Percentiles rank a stretch among this genome's conserved stretches.
Conservation (phyloP, 1,139 yeast species). For the Hanseniaspora gamundiae region DNA sequence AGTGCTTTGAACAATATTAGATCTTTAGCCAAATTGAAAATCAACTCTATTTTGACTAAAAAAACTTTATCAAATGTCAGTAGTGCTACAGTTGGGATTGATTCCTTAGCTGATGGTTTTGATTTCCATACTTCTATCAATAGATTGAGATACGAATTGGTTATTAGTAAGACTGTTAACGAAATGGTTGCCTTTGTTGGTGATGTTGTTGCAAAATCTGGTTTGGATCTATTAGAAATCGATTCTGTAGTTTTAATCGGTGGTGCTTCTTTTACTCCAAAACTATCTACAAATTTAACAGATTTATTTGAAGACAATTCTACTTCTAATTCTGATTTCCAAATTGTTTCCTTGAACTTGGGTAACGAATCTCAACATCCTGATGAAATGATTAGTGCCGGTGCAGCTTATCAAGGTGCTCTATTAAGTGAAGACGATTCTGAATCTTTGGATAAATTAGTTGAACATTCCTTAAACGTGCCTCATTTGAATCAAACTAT, state of each 20-base stretch:
- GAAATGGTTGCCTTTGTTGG: conserved; percentile 71
- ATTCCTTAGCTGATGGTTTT: conserved; percentile 84
- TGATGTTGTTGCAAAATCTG: conserved; percentile 67
- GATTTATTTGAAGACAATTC: conserved; percentile 63
- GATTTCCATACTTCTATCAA: conserved; percentile 90
- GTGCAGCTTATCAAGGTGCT: conserved; percentile 96
- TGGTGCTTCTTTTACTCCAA: conserved; percentile 88
- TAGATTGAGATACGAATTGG: conserved; percentile 87
- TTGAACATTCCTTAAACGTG: conserved; percentile 80
- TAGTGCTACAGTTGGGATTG: conserved; percentile 85
- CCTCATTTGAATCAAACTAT: conserved; percentile 78
- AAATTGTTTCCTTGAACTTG: conserved; percentile 67
- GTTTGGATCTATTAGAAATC: conserved; percentile 71
- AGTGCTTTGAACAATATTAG: conserved; percentile 76
- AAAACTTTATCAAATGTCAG: conserved; percentile 87
- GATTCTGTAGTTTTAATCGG: conserved; percentile 90
- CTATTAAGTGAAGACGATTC: conserved; percentile 64
- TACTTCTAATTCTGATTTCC: conserved; percentile 29
- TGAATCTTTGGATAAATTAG: conserved; percentile 75
- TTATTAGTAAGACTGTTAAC: conserved; percentile 66
- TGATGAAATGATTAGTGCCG: conserved; percentile 81
- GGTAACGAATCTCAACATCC: conserved; percentile 69
- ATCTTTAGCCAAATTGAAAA: conserved; percentile 77
- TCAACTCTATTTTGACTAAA: conserved; percentile 76
- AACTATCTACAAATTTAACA: conserved; percentile 66